Conservation (phyloP, 495 filamentous ascomycete species). For the Penicillium dipodomyicola region DNA sequence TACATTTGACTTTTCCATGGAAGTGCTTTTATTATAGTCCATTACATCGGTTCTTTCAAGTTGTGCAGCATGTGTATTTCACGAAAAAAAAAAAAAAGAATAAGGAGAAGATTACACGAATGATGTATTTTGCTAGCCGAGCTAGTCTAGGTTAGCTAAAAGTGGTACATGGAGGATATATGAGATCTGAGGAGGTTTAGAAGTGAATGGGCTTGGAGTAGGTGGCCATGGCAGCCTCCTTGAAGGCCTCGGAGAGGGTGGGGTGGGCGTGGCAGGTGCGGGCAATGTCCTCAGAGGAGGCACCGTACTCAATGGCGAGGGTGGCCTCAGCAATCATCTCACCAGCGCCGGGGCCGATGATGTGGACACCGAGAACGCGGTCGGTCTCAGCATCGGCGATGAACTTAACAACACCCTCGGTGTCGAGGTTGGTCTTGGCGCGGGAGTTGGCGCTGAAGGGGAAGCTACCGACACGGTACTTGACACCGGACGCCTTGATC, state of each 20-base stretch:
- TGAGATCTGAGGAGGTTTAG: slow-evolving; percentile 48
- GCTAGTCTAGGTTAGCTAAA: slow-evolving; percentile 41
- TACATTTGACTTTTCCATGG: neutral
- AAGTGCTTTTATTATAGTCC: neutral
- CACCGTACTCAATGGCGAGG: slow-evolving; percentile 93
- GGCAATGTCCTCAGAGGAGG: slow-evolving; percentile 90
- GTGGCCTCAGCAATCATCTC: slow-evolving; percentile 99
- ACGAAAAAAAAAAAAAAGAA: too few species aligned
- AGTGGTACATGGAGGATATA: slow-evolving; percentile 39
- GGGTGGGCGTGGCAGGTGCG: slow-evolving; percentile 97
- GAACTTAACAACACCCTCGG: slow-evolving; percentile 96
- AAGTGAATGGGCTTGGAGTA: slow-evolving; percentile 96
- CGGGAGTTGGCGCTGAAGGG: slow-evolving; percentile 96
- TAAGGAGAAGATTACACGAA: slow-evolving; percentile 43
- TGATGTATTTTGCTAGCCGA: slow-evolving; percentile 42
- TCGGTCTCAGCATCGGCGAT: slow-evolving; percentile 95
- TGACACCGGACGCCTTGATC: slow-evolving; percentile 81
- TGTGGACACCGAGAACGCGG: slow-evolving; percentile 91
- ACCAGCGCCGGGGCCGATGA: slow-evolving; percentile 91
- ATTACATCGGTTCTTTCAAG: neutral
- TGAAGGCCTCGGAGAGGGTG: slow-evolving; percentile 95
- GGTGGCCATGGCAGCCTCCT: slow-evolving; percentile 98
- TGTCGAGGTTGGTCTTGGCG: slow-evolving; percentile 98
- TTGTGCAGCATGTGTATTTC: slow-evolving; percentile 4
- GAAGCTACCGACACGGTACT: slow-evolving; percentile 90